Conservation (phyloP, 495 filamentous ascomycete genomes). For the Aspergillus kassunensis region DNA sequence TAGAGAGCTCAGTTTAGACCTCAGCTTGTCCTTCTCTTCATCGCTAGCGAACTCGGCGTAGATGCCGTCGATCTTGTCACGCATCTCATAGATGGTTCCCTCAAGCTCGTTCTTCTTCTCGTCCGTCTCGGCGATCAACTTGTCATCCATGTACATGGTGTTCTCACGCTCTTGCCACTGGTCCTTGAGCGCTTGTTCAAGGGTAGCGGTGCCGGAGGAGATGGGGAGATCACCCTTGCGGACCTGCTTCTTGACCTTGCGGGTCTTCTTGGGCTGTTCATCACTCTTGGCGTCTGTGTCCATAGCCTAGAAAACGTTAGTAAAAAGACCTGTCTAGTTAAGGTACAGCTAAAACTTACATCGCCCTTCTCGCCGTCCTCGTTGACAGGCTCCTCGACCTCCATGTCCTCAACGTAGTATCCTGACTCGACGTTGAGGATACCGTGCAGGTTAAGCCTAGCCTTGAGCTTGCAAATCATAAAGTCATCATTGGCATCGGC, state of each 20-base stretch:
- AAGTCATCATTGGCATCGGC: slow-evolving; percentile 84
- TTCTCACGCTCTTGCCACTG: slow-evolving; percentile 72
- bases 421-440: slow-evolving; percentile 94
- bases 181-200: slow-evolving; percentile 66
- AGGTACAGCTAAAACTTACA: slow-evolving; percentile 61
- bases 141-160: slow-evolving; percentile 95
- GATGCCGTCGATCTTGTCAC: slow-evolving; percentile 87
- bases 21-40: slow-evolving; percentile 85
- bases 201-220: slow-evolving; percentile 71
- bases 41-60: slow-evolving; percentile 86
- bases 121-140: slow-evolving; percentile 95
- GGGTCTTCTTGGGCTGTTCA: slow-evolving; percentile 82
- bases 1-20: slow-evolving; percentile 68
- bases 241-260: slow-evolving; percentile 99
- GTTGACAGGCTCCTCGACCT: slow-evolving; percentile 87
- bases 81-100: slow-evolving; percentile 91
- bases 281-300: slow-evolving; percentile 72
- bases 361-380: slow-evolving; percentile 59
- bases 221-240: slow-evolving; percentile 96
- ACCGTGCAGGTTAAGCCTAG: slow-evolving; percentile 93
- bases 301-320: slow-evolving; percentile 67
- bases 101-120: slow-evolving; percentile 99
- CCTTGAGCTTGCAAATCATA: slow-evolving; percentile 99
- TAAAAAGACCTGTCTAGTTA: too few species aligned
- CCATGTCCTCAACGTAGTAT: slow-evolving; percentile 97